Percentiles rank a stretch among this genome's conserved stretches.
Conservation (phyloP, 169 alveolate genomes). For the Eimeria sp. region DNA sequence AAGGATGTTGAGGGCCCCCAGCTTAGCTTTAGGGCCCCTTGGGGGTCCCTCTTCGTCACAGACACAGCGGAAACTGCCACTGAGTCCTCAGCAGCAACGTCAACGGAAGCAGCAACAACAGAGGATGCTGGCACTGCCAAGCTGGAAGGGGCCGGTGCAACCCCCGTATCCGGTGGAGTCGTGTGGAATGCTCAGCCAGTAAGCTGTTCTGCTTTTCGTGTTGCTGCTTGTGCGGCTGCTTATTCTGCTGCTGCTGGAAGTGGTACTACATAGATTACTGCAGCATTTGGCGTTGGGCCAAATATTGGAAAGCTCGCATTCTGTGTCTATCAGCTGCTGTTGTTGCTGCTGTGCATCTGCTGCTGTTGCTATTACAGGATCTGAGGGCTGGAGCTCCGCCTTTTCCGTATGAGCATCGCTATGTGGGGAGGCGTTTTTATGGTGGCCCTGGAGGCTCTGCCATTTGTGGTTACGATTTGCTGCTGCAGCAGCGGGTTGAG, state of each 20-base stretch:
- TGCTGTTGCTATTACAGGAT: too few species aligned
- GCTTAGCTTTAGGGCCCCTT: neutral
- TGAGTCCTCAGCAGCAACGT: neutral
- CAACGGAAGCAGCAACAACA: neutral
- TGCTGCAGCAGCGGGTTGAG: slow-evolving; percentile 60
- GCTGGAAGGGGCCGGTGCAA: neutral
- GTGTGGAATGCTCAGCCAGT: neutral
- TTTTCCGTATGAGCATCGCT: neutral
- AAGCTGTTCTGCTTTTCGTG: neutral
- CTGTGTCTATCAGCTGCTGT: too few species aligned
- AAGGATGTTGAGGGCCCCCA: too few species aligned
- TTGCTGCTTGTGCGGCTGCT: neutral
- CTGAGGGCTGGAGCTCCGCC: too few species aligned
- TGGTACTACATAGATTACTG: neutral
- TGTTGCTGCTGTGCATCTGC: too few species aligned
- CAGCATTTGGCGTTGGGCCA: neutral
- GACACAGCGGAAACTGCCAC: neutral
- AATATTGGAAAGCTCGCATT: too few species aligned
- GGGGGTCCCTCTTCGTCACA: neutral
- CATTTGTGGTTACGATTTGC: slow-evolving; percentile 51
- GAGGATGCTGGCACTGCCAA: neutral
- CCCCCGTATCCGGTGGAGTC: neutral
- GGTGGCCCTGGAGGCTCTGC: slow-evolving; percentile 47
- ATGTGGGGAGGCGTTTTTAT: slow-evolving; percentile 2
- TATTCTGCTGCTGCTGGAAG: neutral